Evolutionary conservation across 2,329 filamentous ascomycete species (phyloP), one percentile per base, ranked within the genome.

Genomic region (Ceratocystis eucalypticola): DNA sequence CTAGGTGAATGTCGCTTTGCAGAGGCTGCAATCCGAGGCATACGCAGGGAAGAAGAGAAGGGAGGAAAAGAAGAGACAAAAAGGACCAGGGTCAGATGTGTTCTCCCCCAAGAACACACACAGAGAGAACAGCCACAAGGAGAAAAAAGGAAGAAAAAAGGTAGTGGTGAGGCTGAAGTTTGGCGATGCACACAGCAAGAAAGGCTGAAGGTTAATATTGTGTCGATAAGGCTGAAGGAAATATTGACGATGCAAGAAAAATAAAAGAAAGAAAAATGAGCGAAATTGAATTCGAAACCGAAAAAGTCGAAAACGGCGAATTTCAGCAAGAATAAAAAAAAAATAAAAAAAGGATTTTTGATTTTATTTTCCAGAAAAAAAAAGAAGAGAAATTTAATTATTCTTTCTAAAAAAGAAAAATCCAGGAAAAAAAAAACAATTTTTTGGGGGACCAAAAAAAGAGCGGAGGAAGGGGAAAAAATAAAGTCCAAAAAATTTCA

Each of bases 21-120:
- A 75, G 80, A 80, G 75, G 77, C 79, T 72, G 81, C 78, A 73
- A 78, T 80, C 75, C 82, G 82, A 84, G 82, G 82, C 82, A 85
- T 85, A 80, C 80, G 80, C 77, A 37, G 22, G n/a, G 5, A 62
- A 28, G 7, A 33, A 45, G 46, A 17, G 20, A 65, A 57, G 15
- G 45, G 30, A 33, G 41, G 22, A 57, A 64, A 53, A 41, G 25
- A 17, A 62, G 41, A 44, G 22, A 62, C 22, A 30, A 20, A 45
- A 6, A 30, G 15, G 53, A 57, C 53, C 53, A 33, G 53, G 53
- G 53, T 22, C 53, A 30, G 53, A 22, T 17, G 28, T 57, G 53
- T 57, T 41, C 25, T 57, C 53, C 10, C 12, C 37, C 37, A 41
- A 41, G 37, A 41, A 17, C 25, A 28, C 50, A 55, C 20, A 41